Conservation (phyloP, 2,329 filamentous ascomycete genomes). For the Aspergillus floridensis region DNA sequence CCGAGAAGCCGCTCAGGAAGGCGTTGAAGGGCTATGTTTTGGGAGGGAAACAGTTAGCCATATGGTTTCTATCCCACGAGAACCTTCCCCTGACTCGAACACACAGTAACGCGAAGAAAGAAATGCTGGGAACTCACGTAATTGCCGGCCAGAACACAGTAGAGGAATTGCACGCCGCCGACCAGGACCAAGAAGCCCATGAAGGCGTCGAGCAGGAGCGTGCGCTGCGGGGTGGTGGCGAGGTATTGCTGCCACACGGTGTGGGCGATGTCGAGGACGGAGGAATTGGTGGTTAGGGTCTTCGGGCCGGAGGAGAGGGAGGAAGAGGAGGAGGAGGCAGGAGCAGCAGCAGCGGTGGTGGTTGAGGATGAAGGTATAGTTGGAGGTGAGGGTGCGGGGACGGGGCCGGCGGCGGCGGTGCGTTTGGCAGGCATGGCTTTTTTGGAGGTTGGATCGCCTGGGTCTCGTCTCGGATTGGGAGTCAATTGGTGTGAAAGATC, state of each 20-base stretch:
- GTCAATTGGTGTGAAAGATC: not conserved
- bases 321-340: slow-evolving; percentile 15
- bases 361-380: slow-evolving; percentile 25
- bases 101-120: not conserved
- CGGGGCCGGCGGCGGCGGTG: slow-evolving; percentile 19
- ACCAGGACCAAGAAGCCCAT: slow-evolving; percentile 82
- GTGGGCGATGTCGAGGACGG: slow-evolving; percentile 57
- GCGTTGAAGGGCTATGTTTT: slow-evolving; percentile 85
- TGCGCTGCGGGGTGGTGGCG: slow-evolving; percentile 79
- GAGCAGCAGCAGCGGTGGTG: slow-evolving; percentile 11
- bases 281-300: slow-evolving; percentile 40
- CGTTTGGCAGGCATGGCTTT: slow-evolving; percentile 25
- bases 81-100: no score
- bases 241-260: slow-evolving; percentile 77
- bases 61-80: no score
- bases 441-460: not conserved
- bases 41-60: no score
- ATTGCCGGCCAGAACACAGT: slow-evolving; percentile 88
- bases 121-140: slow-evolving; percentile 64
- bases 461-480: not conserved
- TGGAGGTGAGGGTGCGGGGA: slow-evolving; percentile 29
- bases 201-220: slow-evolving; percentile 88
- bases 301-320: slow-evolving; percentile 35
- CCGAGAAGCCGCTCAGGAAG: slow-evolving; percentile 91
- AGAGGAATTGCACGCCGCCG: slow-evolving; percentile 87